These are phyloP conservation scores for Sambucus nigra DNA, from an alignment of 129 eudicot species.

Conservation along the genomic window DNA sequence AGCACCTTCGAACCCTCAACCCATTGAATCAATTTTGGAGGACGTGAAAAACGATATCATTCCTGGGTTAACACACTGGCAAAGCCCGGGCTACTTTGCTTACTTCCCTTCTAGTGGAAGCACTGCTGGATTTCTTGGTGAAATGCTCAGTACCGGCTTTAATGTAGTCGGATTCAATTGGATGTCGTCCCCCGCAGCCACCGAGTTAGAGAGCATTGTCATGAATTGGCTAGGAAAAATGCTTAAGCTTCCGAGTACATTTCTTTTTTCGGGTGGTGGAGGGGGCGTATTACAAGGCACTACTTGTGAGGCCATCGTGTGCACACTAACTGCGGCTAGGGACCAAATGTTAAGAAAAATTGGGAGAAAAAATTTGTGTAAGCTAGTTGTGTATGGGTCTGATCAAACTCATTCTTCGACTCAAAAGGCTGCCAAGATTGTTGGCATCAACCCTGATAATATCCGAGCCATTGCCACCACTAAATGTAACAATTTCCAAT, in stretches of 20 bases:
- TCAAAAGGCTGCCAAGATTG: slow-evolving; percentile 30
- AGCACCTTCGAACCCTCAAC: slow-evolving; percentile 23
- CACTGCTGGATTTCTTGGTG: slow-evolving; percentile 34
- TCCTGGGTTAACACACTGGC: slow-evolving; percentile 38
- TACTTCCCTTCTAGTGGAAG: slow-evolving; percentile 29
- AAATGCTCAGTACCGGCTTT: slow-evolving; percentile 26
- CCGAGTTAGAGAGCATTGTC: slow-evolving; percentile 36
- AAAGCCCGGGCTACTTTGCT: slow-evolving; percentile 32
- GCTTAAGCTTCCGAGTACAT: slow-evolving; percentile 26
- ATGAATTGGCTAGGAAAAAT: slow-evolving; percentile 38
- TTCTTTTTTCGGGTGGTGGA: slow-evolving; percentile 36
- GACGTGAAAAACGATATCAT: slow-evolving; percentile 28
- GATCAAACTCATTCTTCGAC: slow-evolving; percentile 36
- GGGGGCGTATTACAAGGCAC: slow-evolving; percentile 39
- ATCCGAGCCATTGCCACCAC: slow-evolving; percentile 2
- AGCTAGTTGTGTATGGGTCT: slow-evolving; percentile 33
- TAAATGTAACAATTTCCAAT: not conserved
- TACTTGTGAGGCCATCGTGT: slow-evolving; percentile 41
- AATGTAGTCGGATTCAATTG: slow-evolving; percentile 41
- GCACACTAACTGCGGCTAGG: slow-evolving; percentile 28
- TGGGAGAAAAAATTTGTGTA: slow-evolving; percentile 12
- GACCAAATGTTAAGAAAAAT: slow-evolving; percentile 17
- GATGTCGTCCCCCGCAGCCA: slow-evolving; percentile 40
- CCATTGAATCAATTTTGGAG: slow-evolving; percentile 18
- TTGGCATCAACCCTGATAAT: slow-evolving; percentile 25